Conservation (phyloP, 805 yeast genomes). For the Saccharomycopsis fibuligera region DNA sequence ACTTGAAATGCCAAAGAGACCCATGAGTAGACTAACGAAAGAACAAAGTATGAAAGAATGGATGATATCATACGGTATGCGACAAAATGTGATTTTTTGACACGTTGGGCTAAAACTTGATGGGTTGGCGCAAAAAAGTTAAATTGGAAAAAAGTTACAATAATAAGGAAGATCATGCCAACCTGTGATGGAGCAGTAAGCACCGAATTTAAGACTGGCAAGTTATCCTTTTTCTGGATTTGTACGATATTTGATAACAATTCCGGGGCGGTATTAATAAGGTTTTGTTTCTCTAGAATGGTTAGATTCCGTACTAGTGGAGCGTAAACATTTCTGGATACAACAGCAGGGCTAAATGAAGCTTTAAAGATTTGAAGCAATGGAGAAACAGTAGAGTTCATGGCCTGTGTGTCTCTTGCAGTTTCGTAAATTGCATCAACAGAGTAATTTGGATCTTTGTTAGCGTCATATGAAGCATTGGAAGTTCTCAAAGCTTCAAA, state of each 20-base stretch:
- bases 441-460: not conserved
- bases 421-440: constrained; percentile 46
- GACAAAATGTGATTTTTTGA: constrained; percentile 37
- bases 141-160: constrained; percentile 63
- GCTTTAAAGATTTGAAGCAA: constrained; percentile 25
- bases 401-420: constrained; percentile 47
- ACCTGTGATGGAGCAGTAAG: constrained; percentile 56
- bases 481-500: constrained; percentile 21
- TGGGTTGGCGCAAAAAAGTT: constrained; percentile 49
- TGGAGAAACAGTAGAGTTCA: constrained; percentile 37
- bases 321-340: constrained; percentile 4
- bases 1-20: constrained; percentile 60
- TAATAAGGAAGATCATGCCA: constrained; percentile 60
- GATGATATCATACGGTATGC: constrained; percentile 42
- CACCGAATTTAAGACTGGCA: constrained; percentile 39
- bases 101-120: constrained; percentile 34
- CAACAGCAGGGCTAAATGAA: constrained; percentile 10
- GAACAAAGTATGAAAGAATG: constrained; percentile 42
- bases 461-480: constrained; percentile 5
- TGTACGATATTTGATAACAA: constrained; percentile 29
- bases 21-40: constrained; percentile 48
- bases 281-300: constrained; percentile 20
- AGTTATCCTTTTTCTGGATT: constrained; percentile 33
- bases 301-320: constrained; percentile 12
- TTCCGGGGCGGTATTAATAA: constrained; percentile 25